phyloP scores from a whole-genome alignment of 176 grass and related monocot species.

The Neostapfia colusana region DNA sequence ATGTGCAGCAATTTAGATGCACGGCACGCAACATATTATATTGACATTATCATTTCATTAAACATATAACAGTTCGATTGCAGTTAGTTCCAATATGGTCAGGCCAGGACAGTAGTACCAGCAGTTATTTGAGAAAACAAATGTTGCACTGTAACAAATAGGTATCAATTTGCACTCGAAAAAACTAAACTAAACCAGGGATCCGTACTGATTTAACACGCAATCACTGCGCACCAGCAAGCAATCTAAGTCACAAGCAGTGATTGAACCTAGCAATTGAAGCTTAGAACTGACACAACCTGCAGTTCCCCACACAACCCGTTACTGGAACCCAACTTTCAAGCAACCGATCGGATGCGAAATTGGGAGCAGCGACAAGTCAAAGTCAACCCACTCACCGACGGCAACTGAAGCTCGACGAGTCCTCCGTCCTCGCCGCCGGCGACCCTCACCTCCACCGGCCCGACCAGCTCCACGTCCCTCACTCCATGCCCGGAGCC shows the following conservation, averaged over 20 bases:
- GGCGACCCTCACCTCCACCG: slow-evolving; percentile 59
- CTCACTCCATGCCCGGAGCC: slow-evolving; percentile 44
- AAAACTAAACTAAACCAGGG: not conserved
- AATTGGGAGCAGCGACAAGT: slow-evolving; percentile 6
- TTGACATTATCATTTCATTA: not conserved
- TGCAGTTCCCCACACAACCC: not conserved
- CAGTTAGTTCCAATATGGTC: not conserved
- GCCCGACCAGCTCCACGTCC: slow-evolving; percentile 68
- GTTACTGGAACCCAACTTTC: not conserved
- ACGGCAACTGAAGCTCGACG: slow-evolving; percentile 63
- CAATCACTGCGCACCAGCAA: not conserved
- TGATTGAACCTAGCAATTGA: not conserved
- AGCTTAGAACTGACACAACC: not conserved
- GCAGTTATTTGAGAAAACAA: no score
- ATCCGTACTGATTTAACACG: not conserved
- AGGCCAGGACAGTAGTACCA: not conserved
- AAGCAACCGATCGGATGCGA: slow-evolving; percentile 30
- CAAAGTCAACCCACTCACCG: slow-evolving; percentile 65
- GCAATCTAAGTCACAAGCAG: not conserved
- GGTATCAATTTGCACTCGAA: slow-evolving; percentile 15
- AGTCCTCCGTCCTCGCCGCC: slow-evolving; percentile 35
- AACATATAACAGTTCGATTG: not conserved
- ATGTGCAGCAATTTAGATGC: not conserved
- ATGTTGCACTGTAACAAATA: not conserved
- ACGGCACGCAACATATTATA: not conserved